Base-by-base conservation (phyloP, 371 early-diverging fungal species). In the Rhizomucor miehei region DNA sequence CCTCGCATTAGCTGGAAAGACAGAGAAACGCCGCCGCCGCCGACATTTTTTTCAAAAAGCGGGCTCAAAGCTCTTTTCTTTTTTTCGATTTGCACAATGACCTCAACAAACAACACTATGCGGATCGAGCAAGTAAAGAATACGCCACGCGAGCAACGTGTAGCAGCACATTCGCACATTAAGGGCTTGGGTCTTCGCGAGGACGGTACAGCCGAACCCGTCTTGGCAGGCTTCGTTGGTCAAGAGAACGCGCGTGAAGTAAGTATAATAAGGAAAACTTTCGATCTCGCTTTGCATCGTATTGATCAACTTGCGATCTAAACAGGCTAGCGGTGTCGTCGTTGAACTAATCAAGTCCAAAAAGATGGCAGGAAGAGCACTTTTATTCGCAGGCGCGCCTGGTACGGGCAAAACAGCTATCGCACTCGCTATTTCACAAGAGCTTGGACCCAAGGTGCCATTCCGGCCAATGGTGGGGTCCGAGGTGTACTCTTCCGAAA, bases 401-500 rank as follows among this genome's bases (percentile, higher is more conserved):
- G 99, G 99, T 44, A 97, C 95, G 12, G 99, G 99, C 57, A 94
- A 94, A 66, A 93, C 92, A 1, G 93, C 93, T 6, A 85, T 93
- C 59, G 98, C 98, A 1, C 79, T 97, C 41, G 96, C 96, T 0
- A 87, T 97, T 59, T 89, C 96, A 17, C 95, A 98, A 66, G 98
- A 97, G 65, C 84, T 98, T 23, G 99, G 99, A 0, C 85, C 92
- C 56, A 93, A 95, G 63, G 95, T 97, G 2, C 98, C 98, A n/a
- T 97, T 97, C 77, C 95, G 97, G 58, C 95, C 95, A 21, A 97
- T 99, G 90, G 95, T 94, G 11, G 99, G 96, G 20, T 91, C 92
- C 64, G 99, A 99, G 77, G 97, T 99, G 13, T 96, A 92, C 66
- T 97, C 97, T 34, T 84, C 92, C 46, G 97, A 98, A 71, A 91